phyloP scores from a whole-genome alignment of 2,329 filamentous ascomycete genomes.

The Microcera coccophila region DNA sequence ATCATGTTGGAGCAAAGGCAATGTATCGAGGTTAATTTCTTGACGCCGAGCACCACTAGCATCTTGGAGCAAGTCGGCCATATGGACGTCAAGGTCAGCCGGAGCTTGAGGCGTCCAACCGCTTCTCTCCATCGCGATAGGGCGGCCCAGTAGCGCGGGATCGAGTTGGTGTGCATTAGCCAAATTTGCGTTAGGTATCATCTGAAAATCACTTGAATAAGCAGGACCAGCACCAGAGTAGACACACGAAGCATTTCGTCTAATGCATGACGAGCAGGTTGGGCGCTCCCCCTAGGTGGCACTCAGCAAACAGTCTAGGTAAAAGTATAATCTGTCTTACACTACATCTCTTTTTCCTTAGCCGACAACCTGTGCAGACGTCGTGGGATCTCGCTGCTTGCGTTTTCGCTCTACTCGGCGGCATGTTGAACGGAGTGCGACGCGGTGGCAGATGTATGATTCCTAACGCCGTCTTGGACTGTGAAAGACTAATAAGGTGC shows the following conservation, averaged over 20 bases:
- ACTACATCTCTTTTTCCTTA: constrained; percentile 26
- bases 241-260: constrained; percentile 20
- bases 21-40: no score
- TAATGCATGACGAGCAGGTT: constrained; percentile 16
- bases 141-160: no score
- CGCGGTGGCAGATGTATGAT: no score
- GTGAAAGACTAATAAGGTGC: no score
- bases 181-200: no score
- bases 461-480: no score
- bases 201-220: no score
- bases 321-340: constrained; percentile 7
- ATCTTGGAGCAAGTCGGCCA: no score
- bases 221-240: constrained; percentile 16
- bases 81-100: not conserved
- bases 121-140: no score
- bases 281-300: constrained; percentile 15
- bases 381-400: constrained; percentile 21
- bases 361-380: constrained; percentile 24
- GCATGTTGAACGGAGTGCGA: no score
- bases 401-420: no score
- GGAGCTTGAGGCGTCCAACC: not conserved
- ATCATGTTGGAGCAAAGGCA: not conserved
- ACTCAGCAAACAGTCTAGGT: not conserved
- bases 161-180: no score
- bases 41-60: not conserved